Evolutionary conservation across 495 filamentous ascomycete genomes (phyloP), one percentile per base, ranked within the genome.

Genomic region (Hypoxylon lienhwacheense): DNA sequence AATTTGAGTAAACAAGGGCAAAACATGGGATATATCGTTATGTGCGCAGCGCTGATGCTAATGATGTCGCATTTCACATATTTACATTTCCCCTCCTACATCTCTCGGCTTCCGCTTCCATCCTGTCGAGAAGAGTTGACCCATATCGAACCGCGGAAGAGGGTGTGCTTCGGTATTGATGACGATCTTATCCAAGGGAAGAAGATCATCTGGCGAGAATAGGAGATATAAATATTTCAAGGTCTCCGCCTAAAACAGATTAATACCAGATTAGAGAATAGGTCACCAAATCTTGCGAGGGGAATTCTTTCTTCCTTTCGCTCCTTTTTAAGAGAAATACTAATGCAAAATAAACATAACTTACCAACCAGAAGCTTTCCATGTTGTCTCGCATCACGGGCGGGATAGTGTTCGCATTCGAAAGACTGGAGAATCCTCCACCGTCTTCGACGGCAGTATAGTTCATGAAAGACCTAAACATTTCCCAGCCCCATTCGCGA

Each of bases 141-240:
- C 81, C 58, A 89, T 81, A 63, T 90, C 81, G 63, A 99, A 97
- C 15, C 87, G 75, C 5, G 93, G 93, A 54, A 99, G 78, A 1
- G 88, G 84, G 69, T 99, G 93, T 14, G 90, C 93, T 76, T 97
- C 93, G 11, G 95, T 97, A 66, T 97, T 99, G 58, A 97, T 83
- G 17, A 99, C 89, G 25, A 96, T 74, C 40, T 91, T 78, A 56
- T 91, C 85, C 24, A 97, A 76, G 7, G 91, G 88, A 36, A 97
- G 76, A 41, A 97, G 73, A 32, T 95, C 89, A 41, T 84, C 77
- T 5, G 87, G 85, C 16, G 89, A 92, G 72, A 99, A 98, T 37
- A 97, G 78, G 20, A 98, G 80, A 68, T 96, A 98, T 63, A 98
- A 87, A 61, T 97, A 98, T 73, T 99, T 99, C 29, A 99, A 77